Base-by-base conservation (phyloP, 106 monocot species). In the Amphibolis antarctica region DNA sequence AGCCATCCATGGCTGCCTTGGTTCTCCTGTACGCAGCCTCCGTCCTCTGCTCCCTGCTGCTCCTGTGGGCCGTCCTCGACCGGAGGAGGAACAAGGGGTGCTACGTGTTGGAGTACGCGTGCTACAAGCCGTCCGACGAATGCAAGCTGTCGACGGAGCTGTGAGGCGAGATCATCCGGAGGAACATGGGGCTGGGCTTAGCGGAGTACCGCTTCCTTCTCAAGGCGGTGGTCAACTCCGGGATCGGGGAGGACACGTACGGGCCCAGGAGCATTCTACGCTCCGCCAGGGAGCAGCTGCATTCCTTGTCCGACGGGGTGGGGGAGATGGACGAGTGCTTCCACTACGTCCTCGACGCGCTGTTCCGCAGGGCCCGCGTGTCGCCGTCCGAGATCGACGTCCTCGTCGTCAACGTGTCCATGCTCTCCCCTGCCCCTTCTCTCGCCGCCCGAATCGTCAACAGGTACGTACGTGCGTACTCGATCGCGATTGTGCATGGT, bases 201-300 rank as follows among this genome's bases (percentile, higher is more conserved):
- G 23, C 71, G n/a, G 85, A 89, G 69, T 77, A 72, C 49, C 74
- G 68, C 63, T 85, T 89, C 69, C 52, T 89, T 17, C 77, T 89
- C 36, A 89, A 82, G 60, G 77, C 85, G 31, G 67, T 85, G 24
- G 81, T 89, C 53, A 79, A 79, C 74, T 82, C 88, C 9, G 88
- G 85, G 26, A 81, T 89, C 50, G 85, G 88, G 0, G 88, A 85
- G 79, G 68, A 81, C 36, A 89, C 88, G 15, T 89, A 89, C 67
- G 80, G 74, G 28, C 91, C 91, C 1, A 64, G 69, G 12, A 81
- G 67, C 71, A 74, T 92, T n/a, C n/a, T n/a, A n/a, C n/a, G n/a
- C 59, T 44, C 83, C 9, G 66, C 65, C 5, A 86, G 86, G 25
- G 66, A 76, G 7, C 83, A 83, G 51, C 52, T 78, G 15, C n/a